These are phyloP conservation scores for Polychytrium aggregatum DNA, from an alignment of 192 early-diverging fungal species.

Conservation along the genomic window DNA sequence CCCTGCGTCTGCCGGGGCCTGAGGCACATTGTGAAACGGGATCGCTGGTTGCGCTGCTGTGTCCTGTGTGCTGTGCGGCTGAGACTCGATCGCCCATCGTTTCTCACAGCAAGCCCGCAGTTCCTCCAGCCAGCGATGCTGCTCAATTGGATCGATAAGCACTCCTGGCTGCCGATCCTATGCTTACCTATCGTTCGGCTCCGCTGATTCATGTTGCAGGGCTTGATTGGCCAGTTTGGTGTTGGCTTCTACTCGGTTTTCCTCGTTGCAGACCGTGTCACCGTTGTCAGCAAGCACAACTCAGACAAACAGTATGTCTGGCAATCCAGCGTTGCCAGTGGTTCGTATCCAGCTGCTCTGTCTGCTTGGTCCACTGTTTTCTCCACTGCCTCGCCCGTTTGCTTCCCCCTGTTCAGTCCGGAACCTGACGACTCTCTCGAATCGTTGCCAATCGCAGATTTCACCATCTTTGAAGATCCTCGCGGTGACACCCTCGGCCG, in stretches of 20 bases:
- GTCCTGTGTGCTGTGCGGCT: no score
- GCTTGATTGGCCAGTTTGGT: constrained; percentile 96
- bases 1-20: not conserved
- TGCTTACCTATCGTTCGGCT: constrained; percentile 37
- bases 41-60: no score
- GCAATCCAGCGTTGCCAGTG: constrained; percentile 84
- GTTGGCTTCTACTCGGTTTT: constrained; percentile 99
- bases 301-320: constrained; percentile 82
- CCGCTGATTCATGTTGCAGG: no score
- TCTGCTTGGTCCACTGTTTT: no score
- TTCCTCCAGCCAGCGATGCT: no score
- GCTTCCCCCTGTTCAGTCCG: no score
- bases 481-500: constrained; percentile 81
- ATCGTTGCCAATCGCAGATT: no score
- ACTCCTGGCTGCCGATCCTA: not conserved
- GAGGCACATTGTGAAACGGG: no score
- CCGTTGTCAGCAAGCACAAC: constrained; percentile 83
- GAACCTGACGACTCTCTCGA: no score
- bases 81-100: no score
- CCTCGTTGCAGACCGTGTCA: constrained; percentile 88
- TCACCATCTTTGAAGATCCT: constrained; percentile 82
- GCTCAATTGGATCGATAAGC: constrained; percentile 4
- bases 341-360: constrained; percentile 10
- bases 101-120: no score
- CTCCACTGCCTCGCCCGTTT: not conserved